Conservation (phyloP, 1,284 basidiomycete genomes). For the Coniferiporia sulphurascens region DNA sequence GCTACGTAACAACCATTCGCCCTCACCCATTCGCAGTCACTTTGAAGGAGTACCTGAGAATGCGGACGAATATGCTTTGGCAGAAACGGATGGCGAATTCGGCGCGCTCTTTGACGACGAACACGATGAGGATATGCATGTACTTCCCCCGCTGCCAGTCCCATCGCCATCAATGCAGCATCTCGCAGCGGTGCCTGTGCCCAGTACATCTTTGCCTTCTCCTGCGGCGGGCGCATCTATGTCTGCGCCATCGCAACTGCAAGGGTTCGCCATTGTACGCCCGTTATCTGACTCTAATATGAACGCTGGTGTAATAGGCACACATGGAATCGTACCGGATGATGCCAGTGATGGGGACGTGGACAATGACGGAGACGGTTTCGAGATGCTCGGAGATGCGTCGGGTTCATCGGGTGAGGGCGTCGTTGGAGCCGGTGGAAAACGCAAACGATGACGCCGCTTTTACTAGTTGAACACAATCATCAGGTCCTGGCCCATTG, state of each 20-base stretch:
- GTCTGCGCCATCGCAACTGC: not conserved
- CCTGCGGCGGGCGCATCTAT: not conserved
- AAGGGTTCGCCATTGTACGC: conserved; percentile 18
- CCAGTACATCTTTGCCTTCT: not conserved
- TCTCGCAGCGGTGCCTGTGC: not conserved
- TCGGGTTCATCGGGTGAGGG: not conserved
- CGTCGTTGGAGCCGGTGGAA: not conserved
- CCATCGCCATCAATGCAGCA: not conserved
- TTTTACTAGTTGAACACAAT: too few relatives aligned
- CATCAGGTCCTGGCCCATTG: too few relatives aligned
- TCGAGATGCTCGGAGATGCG: not conserved
- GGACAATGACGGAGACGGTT: conserved; percentile 6
- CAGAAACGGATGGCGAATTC: conserved; percentile 1
- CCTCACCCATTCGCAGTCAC: conserved; percentile 21
- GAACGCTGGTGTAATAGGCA: conserved; percentile 17
- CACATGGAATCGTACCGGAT: conserved; percentile 19
- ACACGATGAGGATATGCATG: not conserved
- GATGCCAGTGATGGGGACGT: conserved; percentile 27
- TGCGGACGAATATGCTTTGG: conserved; percentile 9
- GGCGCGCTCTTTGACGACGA: not conserved
- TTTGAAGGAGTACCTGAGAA: conserved; percentile 14
- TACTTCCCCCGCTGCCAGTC: conserved; percentile 9
- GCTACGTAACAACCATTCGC: conserved; percentile 17
- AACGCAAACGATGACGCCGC: not conserved
- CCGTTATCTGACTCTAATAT: conserved; percentile 17